These are phyloP conservation scores for Hypsizygus ulmarius DNA, from an alignment of 1,284 basidiomycete genomes.

Conservation along the genomic window DNA sequence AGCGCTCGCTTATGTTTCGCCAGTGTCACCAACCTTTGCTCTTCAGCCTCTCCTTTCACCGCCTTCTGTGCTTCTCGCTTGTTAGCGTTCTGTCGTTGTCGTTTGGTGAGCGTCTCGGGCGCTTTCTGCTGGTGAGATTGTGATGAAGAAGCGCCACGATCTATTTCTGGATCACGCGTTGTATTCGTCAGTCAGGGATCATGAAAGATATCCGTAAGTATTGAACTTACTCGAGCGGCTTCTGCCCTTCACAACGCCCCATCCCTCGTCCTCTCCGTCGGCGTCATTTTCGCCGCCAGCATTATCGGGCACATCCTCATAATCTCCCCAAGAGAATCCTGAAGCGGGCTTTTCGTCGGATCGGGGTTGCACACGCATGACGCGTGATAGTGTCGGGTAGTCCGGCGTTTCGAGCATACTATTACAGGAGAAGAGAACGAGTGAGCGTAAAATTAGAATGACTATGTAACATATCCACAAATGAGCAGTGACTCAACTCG, in stretches of 20 bases:
- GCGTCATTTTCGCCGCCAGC: constrained; percentile 48
- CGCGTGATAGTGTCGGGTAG: constrained; percentile 52
- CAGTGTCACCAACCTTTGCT: constrained; percentile 47
- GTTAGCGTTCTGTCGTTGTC: constrained; percentile 66
- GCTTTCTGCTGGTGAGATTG: constrained; percentile 27
- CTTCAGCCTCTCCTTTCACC: constrained; percentile 54
- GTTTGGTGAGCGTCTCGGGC: constrained; percentile 54
- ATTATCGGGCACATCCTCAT: constrained; percentile 59
- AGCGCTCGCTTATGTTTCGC: constrained; percentile 59
- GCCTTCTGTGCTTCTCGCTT: constrained; percentile 57
- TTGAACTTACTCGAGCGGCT: constrained; percentile 41
- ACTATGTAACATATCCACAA: constrained; percentile 8
- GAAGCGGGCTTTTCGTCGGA: constrained; percentile 55
- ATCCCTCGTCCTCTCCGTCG: constrained; percentile 56
- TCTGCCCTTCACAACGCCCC: constrained; percentile 70
- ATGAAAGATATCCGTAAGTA: neutral
- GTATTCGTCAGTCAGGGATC: neutral
- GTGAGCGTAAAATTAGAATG: constrained; percentile 3
- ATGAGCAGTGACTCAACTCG: constrained; percentile 45
- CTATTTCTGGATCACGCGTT: constrained; percentile 4
- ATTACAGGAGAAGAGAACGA: constrained; percentile 6
- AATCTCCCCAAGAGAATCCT: constrained; percentile 73
- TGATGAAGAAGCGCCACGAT: constrained; percentile 4
- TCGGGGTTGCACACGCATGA: constrained; percentile 59
- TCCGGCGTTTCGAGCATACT: constrained; percentile 65